Conservation (phyloP, 805 yeast genomes). For the Peterozyma xylosa region DNA sequence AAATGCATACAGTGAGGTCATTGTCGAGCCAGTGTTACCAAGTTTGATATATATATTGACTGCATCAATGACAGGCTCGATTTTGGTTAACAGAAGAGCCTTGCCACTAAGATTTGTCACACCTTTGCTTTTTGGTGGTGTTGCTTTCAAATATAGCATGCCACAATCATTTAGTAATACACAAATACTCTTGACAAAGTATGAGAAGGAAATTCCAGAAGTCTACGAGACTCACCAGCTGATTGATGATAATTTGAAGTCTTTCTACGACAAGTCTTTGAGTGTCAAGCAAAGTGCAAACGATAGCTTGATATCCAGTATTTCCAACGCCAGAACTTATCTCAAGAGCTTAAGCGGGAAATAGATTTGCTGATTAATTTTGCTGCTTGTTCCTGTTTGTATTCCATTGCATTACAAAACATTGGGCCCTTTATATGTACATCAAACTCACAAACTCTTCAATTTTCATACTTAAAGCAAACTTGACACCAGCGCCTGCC, state of each 20-base stretch:
- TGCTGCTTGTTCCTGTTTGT: too few species aligned
- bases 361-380: not conserved
- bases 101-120: slow-evolving; percentile 42
- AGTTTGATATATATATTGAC: slow-evolving; percentile 46
- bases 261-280: not conserved
- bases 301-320: not conserved
- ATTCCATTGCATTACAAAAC: too few species aligned
- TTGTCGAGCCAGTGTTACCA: slow-evolving; percentile 51
- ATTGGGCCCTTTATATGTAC: too few species aligned
- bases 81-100: slow-evolving; percentile 37
- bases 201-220: slow-evolving; percentile 32
- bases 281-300: not conserved
- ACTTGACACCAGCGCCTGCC: too few species aligned
- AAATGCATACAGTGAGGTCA: slow-evolving; percentile 23
- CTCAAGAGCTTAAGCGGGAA: slow-evolving; percentile 2
- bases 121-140: slow-evolving; percentile 43
- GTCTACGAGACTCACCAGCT: slow-evolving; percentile 16
- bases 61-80: slow-evolving; percentile 48
- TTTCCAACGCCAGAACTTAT: slow-evolving; percentile 3
- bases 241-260: not conserved
- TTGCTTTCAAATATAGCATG: slow-evolving; percentile 35
- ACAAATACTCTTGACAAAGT: slow-evolving; percentile 14
- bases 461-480: too few species aligned
- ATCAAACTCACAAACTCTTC: too few species aligned
- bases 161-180: slow-evolving; percentile 39